Evolutionary conservation across 176 grass and related monocot species (phyloP).

Genomic region (Hyparrhenia diplandra): DNA sequence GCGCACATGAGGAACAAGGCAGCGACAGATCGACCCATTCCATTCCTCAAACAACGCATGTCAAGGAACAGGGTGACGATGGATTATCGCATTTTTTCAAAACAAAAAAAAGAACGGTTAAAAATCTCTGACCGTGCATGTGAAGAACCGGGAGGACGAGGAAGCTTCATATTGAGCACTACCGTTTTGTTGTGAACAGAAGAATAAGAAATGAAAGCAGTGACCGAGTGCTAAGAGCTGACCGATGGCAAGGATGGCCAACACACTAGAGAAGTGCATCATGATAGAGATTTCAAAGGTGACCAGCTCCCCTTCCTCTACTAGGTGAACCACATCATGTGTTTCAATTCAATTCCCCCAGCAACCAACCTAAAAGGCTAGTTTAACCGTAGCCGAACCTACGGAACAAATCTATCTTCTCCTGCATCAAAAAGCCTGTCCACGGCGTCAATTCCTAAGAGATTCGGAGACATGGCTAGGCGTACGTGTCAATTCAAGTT

Average conservation of each 20-base stretch:
- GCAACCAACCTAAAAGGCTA: background rate
- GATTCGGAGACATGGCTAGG: background rate
- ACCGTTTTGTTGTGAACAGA: background rate
- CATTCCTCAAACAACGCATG: background rate
- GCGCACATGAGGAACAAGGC: background rate
- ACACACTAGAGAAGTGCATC: too few relatives aligned
- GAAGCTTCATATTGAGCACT: background rate
- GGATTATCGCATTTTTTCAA: background rate
- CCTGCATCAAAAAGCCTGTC: background rate
- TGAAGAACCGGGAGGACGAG: background rate
- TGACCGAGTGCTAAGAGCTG: background rate
- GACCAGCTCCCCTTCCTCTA: background rate
- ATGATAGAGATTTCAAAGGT: background rate
- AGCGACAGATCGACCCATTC: too few relatives aligned
- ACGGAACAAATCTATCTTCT: background rate
- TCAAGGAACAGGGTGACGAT: background rate
- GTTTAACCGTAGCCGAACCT: background rate
- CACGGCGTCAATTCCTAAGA: background rate
- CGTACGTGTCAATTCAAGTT: background rate
- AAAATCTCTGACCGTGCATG: background rate
- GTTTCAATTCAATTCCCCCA: background rate
- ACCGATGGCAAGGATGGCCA: background rate
- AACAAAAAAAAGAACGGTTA: background rate
- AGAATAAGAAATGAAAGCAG: background rate
- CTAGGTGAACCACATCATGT: background rate